phyloP scores from a whole-genome alignment of 1,139 yeast species.

The Yamadazyma sp. region DNA sequence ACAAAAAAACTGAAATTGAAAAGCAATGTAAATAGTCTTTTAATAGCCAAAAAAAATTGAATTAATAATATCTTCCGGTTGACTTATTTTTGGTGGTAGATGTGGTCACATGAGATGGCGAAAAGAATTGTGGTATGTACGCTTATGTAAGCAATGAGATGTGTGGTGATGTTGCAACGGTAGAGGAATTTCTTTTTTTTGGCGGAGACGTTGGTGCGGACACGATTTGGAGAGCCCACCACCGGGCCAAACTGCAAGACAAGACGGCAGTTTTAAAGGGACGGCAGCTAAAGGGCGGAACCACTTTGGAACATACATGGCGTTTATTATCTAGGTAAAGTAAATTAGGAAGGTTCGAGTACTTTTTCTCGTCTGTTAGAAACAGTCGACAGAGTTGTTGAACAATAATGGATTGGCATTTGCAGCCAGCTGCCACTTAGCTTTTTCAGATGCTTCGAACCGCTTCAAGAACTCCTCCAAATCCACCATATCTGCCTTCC shows the following conservation, averaged over 20 bases:
- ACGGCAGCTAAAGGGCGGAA: too few species aligned
- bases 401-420: too few species aligned
- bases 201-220: too few species aligned
- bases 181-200: too few species aligned
- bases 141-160: neutral
- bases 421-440: neutral
- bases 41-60: neutral
- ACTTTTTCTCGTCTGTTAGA: too few species aligned
- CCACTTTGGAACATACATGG: too few species aligned
- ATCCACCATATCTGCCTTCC: slow-evolving; percentile 10
- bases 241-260: too few species aligned
- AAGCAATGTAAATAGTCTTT: neutral
- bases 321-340: too few species aligned
- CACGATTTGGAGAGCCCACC: too few species aligned
- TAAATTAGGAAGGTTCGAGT: too few species aligned
- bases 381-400: too few species aligned
- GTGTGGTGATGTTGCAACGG: neutral
- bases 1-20: neutral
- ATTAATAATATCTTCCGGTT: neutral
- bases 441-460: slow-evolving; percentile 6
- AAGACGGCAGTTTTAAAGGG: too few species aligned
- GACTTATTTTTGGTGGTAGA: neutral
- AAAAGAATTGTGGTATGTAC: neutral
- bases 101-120: slow-evolving; percentile 12
- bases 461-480: slow-evolving; percentile 14